Conservation (phyloP, 768 basidiomycete species). For the Amanita fuliginea region DNA sequence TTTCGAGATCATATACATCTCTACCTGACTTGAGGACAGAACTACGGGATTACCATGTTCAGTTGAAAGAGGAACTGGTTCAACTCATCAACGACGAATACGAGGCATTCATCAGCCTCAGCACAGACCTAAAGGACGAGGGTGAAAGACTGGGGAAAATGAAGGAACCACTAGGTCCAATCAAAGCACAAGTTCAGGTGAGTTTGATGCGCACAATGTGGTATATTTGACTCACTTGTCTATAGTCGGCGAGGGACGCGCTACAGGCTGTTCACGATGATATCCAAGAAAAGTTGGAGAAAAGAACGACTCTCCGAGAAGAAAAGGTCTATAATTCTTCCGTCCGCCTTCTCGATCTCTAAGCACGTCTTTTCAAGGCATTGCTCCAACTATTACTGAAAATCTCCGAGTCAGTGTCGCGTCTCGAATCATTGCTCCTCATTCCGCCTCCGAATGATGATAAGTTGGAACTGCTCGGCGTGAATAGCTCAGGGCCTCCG, state of each 20-base stretch:
- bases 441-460: constrained; percentile 46
- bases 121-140: constrained; percentile 85
- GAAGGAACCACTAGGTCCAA: constrained; percentile 49
- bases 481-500: constrained; percentile 22
- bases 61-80: constrained; percentile 88
- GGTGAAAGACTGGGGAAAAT: constrained; percentile 59
- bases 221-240: background rate
- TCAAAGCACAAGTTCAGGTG: constrained; percentile 64
- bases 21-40: constrained; percentile 83
- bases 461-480: constrained; percentile 21
- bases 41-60: constrained; percentile 72
- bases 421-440: constrained; percentile 78
- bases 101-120: constrained; percentile 93
- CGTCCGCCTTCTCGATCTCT: background rate
- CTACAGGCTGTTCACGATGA: constrained; percentile 59
- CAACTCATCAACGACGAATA: constrained; percentile 97
- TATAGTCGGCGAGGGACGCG: constrained; percentile 49
- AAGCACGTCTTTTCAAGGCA: constrained; percentile 33
- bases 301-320: constrained; percentile 68
- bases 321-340: constrained; percentile 54
- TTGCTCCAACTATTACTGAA: constrained; percentile 81
- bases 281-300: constrained; percentile 68
- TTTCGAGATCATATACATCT: constrained; percentile 76
- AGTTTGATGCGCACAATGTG: constrained; percentile 15
- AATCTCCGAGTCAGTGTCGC: constrained; percentile 82